Percentiles rank a stretch among this genome's conserved stretches.
Conservation (phyloP, 306 rosid species). For the Biancaea sappan region DNA sequence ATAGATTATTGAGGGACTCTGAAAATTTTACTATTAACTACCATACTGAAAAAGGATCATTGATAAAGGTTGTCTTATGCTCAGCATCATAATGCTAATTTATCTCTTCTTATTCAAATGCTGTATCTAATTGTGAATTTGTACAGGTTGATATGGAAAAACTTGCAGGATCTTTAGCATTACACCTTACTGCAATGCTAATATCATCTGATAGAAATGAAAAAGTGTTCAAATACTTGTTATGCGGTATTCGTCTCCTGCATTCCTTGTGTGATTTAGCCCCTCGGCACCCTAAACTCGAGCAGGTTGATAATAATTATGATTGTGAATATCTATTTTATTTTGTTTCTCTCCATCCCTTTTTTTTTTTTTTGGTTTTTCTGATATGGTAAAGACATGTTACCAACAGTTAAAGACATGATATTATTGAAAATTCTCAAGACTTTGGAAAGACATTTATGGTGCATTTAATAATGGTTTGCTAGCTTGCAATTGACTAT, state of each 20-base stretch:
- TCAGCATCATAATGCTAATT: slow-evolving; percentile 23
- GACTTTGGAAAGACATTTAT: slow-evolving; percentile 1
- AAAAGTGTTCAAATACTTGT: slow-evolving; percentile 61
- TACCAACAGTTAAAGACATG: slow-evolving; percentile 4
- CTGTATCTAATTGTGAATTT: slow-evolving; percentile 35
- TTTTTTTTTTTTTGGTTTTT: slow-evolving; percentile 1
- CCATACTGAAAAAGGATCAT: slow-evolving; percentile 50
- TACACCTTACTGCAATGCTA: slow-evolving; percentile 71
- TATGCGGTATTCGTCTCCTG: slow-evolving; percentile 79
- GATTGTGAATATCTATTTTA: slow-evolving; percentile 9
- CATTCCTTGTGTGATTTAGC: slow-evolving; percentile 93
- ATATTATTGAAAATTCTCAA: slow-evolving; percentile 12
- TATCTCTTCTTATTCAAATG: slow-evolving; percentile 20
- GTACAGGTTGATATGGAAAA: slow-evolving; percentile 86
- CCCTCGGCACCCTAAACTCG: slow-evolving; percentile 71
- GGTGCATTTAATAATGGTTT: neutral
- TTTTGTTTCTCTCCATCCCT: slow-evolving; percentile 22
- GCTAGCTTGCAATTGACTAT: neutral
- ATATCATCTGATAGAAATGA: slow-evolving; percentile 65
- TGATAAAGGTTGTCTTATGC: slow-evolving; percentile 57
- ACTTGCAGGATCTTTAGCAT: slow-evolving; percentile 77
- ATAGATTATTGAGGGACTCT: slow-evolving; percentile 71
- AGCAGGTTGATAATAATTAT: slow-evolving; percentile 59
- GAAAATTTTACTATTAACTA: slow-evolving; percentile 65
- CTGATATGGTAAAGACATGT: slow-evolving; percentile 19